Base-by-base conservation (phyloP, 2,329 filamentous ascomycete genomes). In the Colletotrichum tabaci region DNA sequence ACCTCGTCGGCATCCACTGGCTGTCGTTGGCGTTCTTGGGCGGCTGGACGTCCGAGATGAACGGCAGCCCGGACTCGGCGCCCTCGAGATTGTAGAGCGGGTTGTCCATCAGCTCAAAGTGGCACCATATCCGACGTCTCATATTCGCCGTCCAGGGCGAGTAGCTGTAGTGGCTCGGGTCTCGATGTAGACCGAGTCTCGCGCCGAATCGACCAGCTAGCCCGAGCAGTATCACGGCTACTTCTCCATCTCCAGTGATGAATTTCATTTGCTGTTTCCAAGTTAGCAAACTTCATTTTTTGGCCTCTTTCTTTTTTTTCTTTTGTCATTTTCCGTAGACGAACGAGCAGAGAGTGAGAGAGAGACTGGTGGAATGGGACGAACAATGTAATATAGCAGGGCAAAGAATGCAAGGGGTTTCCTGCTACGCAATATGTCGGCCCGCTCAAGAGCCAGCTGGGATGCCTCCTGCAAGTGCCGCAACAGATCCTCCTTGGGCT, bases 91-190 rank as follows among this genome's bases (percentile, higher is more conserved):
- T 75, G 46, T 73, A 75, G 38, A 53, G 6, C 7, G 70, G 74
- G 23, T 73, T 74, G 55, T 75, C 73, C 52, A 75, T 46, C 16
- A 73, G 42, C n/a, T 74, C 55, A 5, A 74, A 74, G 21, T 74
- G 62, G 15, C 26, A 46, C 69, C 69, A 72, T 15, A 64, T 35
- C 15, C 69, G 49, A 9, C 66, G 66, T 26, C 69, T 58, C 69
- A 72, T 61, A 7, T 72, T 62, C 23, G 58, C 53, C n/a, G 53
- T 30, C 69, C 69, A 72, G 3, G 69, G 66, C 2, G 69, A 60
- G 15, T 72, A 72, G 16, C 52, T 70, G n/a, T 72, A 70, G 23
- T 72, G 66, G 61, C 66, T 21, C n/a, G 69, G 69, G 40, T 72
- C 66, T 18, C 69, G 66, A 40, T 72, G 69, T 9, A 72, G 38